Evolutionary conservation across 805 yeast genomes (phyloP), one percentile per base, ranked within the genome.

Genomic region (Brettanomyces sp.): DNA sequence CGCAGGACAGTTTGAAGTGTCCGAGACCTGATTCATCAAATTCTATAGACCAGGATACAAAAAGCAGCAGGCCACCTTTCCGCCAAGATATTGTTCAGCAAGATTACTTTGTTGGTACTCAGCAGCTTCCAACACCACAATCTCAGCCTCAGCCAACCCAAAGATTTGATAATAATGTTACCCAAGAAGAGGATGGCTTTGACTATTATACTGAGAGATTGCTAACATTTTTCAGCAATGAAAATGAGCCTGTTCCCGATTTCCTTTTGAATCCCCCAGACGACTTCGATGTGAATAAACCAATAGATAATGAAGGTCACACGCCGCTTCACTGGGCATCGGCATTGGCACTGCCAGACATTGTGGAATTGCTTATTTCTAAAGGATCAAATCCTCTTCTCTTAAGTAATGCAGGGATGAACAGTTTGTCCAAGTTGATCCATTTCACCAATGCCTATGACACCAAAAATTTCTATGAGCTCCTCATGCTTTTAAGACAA

Each of bases 311-410:
- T 49, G 93, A 85, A 52, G 91, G 91, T 0, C 89, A 85, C 56
- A 80, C 90, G 0, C 77, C 89, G 1, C 68, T 85, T 45, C 95
- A 85, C 60, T 85, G 95, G 95, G 93, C 95, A 0, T 74, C 87
- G 30, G 82, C 93, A 0, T 75, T 85, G 79, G 91, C 86, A 1
- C 76, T 80, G 48, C 57, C 74, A n/a, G 70, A 73, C 5, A 68
- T 84, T 49, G 72, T 82, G 14, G 79, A 79, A 51, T 66, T 79
- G 28, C 58, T 85, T 28, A 53, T 83, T 21, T 62, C 67, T 5
- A 72, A 79, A 48, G 79, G 82, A 24, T 85, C 87, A 2, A 79
- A 80, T 55, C 82, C 84, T 3, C 51, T 75, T 24, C 61, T 67
- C 12, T 65, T 72, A 43, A 79, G 77, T 48, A 65, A 69, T 45